A percentile compares a stretch with the other conserved stretches of the same genome.
Conservation (phyloP, 495 filamentous ascomycete species). For the Tuber umbilicatum region DNA sequence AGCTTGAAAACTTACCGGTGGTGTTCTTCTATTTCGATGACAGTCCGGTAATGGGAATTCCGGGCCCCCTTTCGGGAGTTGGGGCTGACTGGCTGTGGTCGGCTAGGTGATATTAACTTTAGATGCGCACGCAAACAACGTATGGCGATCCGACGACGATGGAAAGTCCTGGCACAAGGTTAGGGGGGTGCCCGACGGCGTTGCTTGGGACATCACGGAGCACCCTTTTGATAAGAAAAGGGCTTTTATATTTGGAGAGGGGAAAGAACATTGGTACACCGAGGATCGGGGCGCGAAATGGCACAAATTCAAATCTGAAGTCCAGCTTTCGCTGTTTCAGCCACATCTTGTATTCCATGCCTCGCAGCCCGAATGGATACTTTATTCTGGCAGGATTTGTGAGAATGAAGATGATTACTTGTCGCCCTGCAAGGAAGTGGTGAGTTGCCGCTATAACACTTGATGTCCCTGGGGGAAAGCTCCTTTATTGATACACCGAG, state of each 20-base stretch:
- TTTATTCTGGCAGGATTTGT: slow-evolving; percentile 72
- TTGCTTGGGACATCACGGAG: slow-evolving; percentile 55
- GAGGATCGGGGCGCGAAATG: slow-evolving; percentile 72
- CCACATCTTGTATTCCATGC: slow-evolving; percentile 69
- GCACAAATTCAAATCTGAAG: slow-evolving; percentile 59
- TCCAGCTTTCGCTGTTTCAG: slow-evolving; percentile 46
- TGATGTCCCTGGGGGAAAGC: not conserved
- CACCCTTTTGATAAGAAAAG: slow-evolving; percentile 71
- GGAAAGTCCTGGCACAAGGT: slow-evolving; percentile 66
- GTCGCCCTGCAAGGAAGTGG: slow-evolving; percentile 45
- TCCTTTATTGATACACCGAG: slow-evolving; percentile 24
- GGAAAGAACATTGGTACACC: slow-evolving; percentile 70
- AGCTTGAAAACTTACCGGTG: slow-evolving; percentile 56
- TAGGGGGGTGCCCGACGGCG: slow-evolving; percentile 56
- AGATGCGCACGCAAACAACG: slow-evolving; percentile 42
- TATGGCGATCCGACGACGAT: slow-evolving; percentile 69
- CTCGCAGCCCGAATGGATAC: slow-evolving; percentile 67
- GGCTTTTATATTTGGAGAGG: slow-evolving; percentile 66
- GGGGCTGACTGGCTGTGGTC: slow-evolving; percentile 40
- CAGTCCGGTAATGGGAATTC: slow-evolving; percentile 57
- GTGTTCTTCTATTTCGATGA: slow-evolving; percentile 81
- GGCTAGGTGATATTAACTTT: slow-evolving; percentile 34
- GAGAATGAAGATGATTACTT: slow-evolving; percentile 49
- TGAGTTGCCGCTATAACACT: slow-evolving; percentile 15
- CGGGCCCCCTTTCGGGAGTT: slow-evolving; percentile 51